Evolutionary conservation across 2,329 filamentous ascomycete genomes (phyloP).

Genomic region (Xylaria hypoxylon): DNA sequence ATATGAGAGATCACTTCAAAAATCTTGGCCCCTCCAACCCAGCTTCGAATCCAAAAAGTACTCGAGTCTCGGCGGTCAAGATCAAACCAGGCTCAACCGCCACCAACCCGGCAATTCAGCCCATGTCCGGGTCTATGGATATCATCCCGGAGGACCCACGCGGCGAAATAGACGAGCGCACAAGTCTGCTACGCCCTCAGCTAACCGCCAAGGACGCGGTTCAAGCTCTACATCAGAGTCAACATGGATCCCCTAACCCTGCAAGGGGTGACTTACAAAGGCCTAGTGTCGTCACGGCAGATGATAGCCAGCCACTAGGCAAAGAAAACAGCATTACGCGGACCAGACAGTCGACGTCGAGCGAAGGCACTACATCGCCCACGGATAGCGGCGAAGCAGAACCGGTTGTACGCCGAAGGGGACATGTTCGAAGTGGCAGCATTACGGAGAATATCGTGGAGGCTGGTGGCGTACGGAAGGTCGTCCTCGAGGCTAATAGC

Average conservation of each 20-base stretch:
- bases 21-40: conserved; percentile 75
- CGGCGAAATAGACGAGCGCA: conserved; percentile 55
- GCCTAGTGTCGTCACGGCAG: conserved; percentile 29
- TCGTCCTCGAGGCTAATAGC: conserved; percentile 76
- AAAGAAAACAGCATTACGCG: conserved; percentile 38
- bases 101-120: conserved; percentile 33
- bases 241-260: conserved; percentile 56
- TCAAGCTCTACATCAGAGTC: conserved; percentile 67
- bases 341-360: conserved; percentile 38
- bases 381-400: conserved; percentile 41
- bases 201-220: conserved; percentile 73
- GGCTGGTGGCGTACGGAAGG: conserved; percentile 76
- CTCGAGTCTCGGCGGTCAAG: conserved; percentile 72
- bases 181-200: conserved; percentile 61
- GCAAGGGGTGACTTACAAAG: conserved; percentile 40
- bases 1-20: conserved; percentile 73
- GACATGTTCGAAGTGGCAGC: conserved; percentile 74
- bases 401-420: conserved; percentile 39
- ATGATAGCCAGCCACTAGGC: conserved; percentile 32
- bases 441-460: conserved; percentile 83
- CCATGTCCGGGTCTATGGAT: conserved; percentile 44
- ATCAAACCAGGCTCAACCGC: conserved; percentile 64
- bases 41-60: conserved; percentile 72
- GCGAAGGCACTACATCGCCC: conserved; percentile 39
- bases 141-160: conserved; percentile 36